Conservation (phyloP, 179 eudicot genomes). For the Spergularia azorica region DNA sequence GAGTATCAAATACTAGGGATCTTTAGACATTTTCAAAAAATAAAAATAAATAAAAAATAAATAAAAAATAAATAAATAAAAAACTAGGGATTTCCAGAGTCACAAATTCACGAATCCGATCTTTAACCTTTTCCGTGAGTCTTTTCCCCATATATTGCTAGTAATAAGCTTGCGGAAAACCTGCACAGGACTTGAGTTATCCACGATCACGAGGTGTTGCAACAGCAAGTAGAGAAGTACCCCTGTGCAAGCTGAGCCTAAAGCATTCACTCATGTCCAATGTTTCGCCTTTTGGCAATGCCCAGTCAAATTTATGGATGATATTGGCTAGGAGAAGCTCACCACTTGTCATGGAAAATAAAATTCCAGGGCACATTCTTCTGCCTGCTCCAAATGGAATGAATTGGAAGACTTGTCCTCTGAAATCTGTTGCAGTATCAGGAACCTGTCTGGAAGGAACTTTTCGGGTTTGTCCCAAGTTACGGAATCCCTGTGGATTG, state of each 20-base stretch:
- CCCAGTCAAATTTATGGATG: constrained; percentile 5
- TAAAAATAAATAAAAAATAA: too few relatives aligned
- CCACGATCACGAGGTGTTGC: constrained; percentile 20
- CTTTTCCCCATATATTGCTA: too few relatives aligned
- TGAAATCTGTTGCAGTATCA: constrained; percentile 23
- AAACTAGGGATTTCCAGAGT: too few relatives aligned
- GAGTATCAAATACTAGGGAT: too few relatives aligned
- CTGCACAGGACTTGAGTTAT: not conserved
- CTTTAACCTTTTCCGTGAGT: too few relatives aligned
- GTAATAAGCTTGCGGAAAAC: too few relatives aligned
- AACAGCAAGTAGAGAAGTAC: constrained; percentile 2
- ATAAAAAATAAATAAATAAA: too few relatives aligned
- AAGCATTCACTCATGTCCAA: constrained; percentile 19
- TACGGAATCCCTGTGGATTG: constrained; percentile 28
- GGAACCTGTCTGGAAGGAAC: constrained; percentile 32
- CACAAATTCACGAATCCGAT: too few relatives aligned
- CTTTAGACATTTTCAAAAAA: too few relatives aligned
- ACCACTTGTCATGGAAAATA: not conserved
- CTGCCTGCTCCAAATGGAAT: constrained; percentile 37
- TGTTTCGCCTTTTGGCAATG: not conserved
- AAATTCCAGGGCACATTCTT: constrained; percentile 17
- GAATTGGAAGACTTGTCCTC: constrained; percentile 28
- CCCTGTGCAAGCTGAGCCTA: constrained; percentile 6
- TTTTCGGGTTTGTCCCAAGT: constrained; percentile 30
- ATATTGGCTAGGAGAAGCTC: constrained; percentile 28